Evolutionary conservation across 129 eudicot genomes (phyloP).

Genomic region (Chrysanthemum lavandulifolium): DNA sequence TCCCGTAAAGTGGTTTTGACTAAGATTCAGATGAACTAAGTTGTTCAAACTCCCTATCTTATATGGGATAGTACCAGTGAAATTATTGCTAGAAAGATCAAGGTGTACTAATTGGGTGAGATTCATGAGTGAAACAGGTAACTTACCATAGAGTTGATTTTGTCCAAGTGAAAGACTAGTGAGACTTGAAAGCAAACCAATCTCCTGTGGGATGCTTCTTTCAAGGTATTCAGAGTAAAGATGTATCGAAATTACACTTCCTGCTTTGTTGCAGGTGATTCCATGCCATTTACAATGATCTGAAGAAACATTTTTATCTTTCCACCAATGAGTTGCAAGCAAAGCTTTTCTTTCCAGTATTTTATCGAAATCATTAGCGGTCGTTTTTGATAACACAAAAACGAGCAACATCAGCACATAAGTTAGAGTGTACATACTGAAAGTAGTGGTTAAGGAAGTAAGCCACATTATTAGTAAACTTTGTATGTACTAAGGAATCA

Average conservation of each 20-base stretch:
- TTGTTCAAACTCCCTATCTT: constrained; percentile 2
- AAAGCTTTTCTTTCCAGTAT: no score
- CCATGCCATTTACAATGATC: constrained; percentile 15
- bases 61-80: constrained; percentile 17
- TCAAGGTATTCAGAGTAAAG: not conserved
- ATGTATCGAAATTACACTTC: not conserved
- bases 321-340: not conserved
- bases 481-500: no score
- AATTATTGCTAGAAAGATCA: constrained; percentile 15
- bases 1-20: constrained; percentile 9
- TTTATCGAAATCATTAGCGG: no score
- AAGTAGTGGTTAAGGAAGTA: no score
- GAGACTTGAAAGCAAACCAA: constrained; percentile 16
- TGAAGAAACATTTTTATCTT: constrained; percentile 2
- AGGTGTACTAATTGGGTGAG: constrained; percentile 17
- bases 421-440: no score
- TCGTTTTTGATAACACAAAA: no score
- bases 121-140: constrained; percentile 15
- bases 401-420: no score
- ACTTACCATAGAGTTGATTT: constrained; percentile 2
- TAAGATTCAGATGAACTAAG: constrained; percentile 13
- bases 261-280: constrained; percentile 18
- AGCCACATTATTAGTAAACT: no score
- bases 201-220: constrained; percentile 16
- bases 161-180: not conserved